Evolutionary conservation across 2,329 filamentous ascomycete genomes (phyloP), one percentile per base, ranked within the genome.

Genomic region (Monilinia laxa): DNA sequence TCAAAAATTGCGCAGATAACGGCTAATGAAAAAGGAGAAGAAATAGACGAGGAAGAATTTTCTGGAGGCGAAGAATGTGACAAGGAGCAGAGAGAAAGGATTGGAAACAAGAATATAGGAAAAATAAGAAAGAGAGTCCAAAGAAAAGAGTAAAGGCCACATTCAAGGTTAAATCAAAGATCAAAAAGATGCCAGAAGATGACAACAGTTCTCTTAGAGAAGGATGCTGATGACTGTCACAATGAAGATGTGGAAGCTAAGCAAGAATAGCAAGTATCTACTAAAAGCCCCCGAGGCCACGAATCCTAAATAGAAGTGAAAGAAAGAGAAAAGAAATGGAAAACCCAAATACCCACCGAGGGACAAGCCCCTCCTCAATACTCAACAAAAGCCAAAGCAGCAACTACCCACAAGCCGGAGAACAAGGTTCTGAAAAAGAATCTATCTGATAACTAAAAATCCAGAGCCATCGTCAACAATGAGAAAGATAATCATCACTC

Each of bases 401-500:
- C 6, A 65, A 53, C 14, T 42, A 59, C 16, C 54, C 40, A 25
- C 42, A 45, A 59, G 63, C 54, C 18, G 25, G 45, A 38, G 25
- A 45, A 20, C 35, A 40, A 25, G 54, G n/a, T 12, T 35, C 45
- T 4, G 63, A 60, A 12, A n/a, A 35, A 28, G 47, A 59, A n/a
- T 52, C 55, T 4, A 65, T 60, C 25, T 54, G 63, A 11, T 25
- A 65, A 53, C 45, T 38, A 25, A 47, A 60, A 40, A 60, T 65
- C 31, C 54, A 53, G 10, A 54, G 47, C 28, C 4, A 28, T 28
- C 28, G 1, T 28, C 28, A 28, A 28, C 28, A 28, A 28, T 4
- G 28, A 28, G 28, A 28, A 28, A 28, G 28, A 28, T 2, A 28
- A 28, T 28, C 28, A 28, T 28, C 28, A 28, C 28, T 28, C 28